Conservation (phyloP, 257 asterid genomes). For the Thymus quinquecostatus region DNA sequence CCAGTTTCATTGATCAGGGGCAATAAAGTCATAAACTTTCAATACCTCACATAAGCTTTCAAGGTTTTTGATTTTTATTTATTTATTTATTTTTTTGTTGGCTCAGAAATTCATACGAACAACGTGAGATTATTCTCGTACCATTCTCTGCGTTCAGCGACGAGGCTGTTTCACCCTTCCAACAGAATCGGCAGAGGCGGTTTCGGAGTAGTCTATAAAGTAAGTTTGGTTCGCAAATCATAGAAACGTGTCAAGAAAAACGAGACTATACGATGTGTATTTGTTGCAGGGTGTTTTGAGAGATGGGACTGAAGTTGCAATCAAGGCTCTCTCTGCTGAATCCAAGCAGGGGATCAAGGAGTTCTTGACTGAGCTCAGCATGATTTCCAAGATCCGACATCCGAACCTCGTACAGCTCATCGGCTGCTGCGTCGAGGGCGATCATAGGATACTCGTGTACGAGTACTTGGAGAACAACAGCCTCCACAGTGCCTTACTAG, state of each 20-base stretch:
- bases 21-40: not conserved
- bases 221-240: slow-evolving; percentile 13
- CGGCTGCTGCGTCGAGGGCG: slow-evolving; percentile 79
- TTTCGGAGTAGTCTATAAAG: slow-evolving; percentile 78
- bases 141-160: slow-evolving; percentile 69
- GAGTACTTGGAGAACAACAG: slow-evolving; percentile 87
- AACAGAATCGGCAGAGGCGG: slow-evolving; percentile 88
- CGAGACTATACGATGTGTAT: not conserved
- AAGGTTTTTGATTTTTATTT: not conserved
- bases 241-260: not conserved
- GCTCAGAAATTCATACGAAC: slow-evolving; percentile 26
- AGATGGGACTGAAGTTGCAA: slow-evolving; percentile 74
- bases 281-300: slow-evolving; percentile 69
- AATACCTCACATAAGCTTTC: not conserved
- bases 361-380: slow-evolving; percentile 73
- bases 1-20: not conserved
- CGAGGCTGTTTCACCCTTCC: slow-evolving; percentile 62
- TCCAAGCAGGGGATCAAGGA: slow-evolving; percentile 80
- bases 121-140: slow-evolving; percentile 62
- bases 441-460: slow-evolving; percentile 64
- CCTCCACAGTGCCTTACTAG: slow-evolving; percentile 71
- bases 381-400: slow-evolving; percentile 64
- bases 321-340: slow-evolving; percentile 76
- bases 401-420: slow-evolving; percentile 75
- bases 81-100: not conserved